Evolutionary conservation across 2,329 filamentous ascomycete genomes (phyloP), one percentile per base, ranked within the genome.

Genomic region (Bipolaris oryzae): DNA sequence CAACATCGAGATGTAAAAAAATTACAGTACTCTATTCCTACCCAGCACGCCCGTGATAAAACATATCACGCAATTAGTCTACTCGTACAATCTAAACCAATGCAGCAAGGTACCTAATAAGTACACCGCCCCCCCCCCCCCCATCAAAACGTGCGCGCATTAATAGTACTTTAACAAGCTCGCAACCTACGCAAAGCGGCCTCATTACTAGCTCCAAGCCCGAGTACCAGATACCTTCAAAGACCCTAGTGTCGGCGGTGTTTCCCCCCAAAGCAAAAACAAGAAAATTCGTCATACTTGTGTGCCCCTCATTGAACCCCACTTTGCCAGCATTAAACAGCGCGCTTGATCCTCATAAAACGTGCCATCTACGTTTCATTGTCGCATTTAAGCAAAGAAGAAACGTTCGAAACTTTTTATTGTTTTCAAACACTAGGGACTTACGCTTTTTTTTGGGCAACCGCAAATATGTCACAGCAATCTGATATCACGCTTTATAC

Each of bases 401-500:
- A 47, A 11, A 11, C 7, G 7, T 18, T 13, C n/a, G 41, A 20
- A 15, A 9, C 28, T 13, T 16, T 16, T 34, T 18, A 3, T 23
- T 39, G 10, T 31, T 38, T 16, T 13, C 18, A 25, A 37, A 15
- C 5, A 45, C 7, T 9, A 28, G 25, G 25, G 7, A 46, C 37
- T 18, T 10, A 39, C 16, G 3, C 10, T 28, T 28, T 10, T 10
- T 28, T 28, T 28, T 28, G 9, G 11, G 7, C 42, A 42, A 34
- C n/a, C 37, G 39, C 49, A 46, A 70, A 69, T 65, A 58, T 72
- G 28, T 66, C 69, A 28, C 58, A 69, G 51, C 62, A 68, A 46
- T 81, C 89, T 5, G 82, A 90, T 66, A 92, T 96, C 68, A 89
- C 87, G 41, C 85, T 96, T 28, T 96, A 95, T 80, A 96, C 92